A percentile compares a stretch with the other conserved stretches of the same genome.
phyloP scores from a whole-genome alignment of 352 stramenopile genomes.

The Phytophthora melonis region DNA sequence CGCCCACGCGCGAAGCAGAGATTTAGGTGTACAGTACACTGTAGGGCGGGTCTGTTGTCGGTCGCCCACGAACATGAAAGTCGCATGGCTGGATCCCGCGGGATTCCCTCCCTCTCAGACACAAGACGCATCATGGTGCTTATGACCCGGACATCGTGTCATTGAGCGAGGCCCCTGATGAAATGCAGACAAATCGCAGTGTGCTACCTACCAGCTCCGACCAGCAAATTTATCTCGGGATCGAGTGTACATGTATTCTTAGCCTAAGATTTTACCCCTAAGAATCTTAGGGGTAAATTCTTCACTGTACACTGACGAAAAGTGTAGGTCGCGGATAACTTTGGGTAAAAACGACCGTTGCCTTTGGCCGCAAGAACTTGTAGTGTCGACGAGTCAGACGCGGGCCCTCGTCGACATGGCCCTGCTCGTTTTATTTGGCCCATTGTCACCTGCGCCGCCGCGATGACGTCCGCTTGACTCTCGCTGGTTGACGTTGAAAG shows the following conservation, averaged over 20 bases:
- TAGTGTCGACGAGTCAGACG: not conserved
- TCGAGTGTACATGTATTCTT: slow-evolving; percentile 15
- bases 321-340: not conserved
- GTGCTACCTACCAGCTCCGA: not conserved
- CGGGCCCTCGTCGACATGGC: slow-evolving; percentile 5
- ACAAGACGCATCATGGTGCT: not conserved
- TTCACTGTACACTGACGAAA: slow-evolving; percentile 5
- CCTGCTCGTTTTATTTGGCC: slow-evolving; percentile 1
- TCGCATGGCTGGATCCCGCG: slow-evolving; percentile 1
- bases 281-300: not conserved
- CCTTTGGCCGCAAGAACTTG: not conserved
- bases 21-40: too few species aligned
- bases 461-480: slow-evolving; percentile 27
- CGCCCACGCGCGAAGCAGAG: slow-evolving; percentile 2
- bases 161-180: slow-evolving; percentile 25
- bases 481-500: slow-evolving; percentile 25
- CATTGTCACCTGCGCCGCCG: not conserved
- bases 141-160: slow-evolving; percentile 21
- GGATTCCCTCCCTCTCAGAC: not conserved
- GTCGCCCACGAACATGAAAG: not conserved
- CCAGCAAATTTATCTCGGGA: slow-evolving; percentile 31
- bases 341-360: not conserved
- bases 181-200: slow-evolving; percentile 29
- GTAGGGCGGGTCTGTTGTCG: slow-evolving; percentile 21
- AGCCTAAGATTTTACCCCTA: too few species aligned